Evolutionary conservation across 805 yeast genomes (phyloP).

Genomic region (Pichia phayaonensis): DNA sequence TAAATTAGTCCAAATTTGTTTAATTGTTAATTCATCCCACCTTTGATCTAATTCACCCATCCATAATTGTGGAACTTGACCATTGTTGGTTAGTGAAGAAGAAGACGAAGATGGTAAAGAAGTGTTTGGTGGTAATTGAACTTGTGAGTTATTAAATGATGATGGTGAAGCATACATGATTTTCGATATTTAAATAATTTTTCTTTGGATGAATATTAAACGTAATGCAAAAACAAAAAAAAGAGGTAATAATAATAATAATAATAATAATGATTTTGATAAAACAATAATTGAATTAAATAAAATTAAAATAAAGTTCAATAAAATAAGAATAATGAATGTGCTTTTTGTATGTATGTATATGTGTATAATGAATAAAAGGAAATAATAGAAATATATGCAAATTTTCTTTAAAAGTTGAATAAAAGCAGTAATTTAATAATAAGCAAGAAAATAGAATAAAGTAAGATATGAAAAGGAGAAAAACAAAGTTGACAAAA

Average conservation of each 20-base stretch:
- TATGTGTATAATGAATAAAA: background rate
- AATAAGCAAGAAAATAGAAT: background rate
- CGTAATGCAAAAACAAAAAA: background rate
- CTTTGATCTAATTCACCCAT: slow-evolving; percentile 88
- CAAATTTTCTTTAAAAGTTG: background rate
- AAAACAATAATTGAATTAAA: too few relatives aligned
- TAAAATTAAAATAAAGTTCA: too few relatives aligned
- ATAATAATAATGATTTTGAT: too few relatives aligned
- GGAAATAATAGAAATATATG: background rate
- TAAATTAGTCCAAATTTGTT: slow-evolving; percentile 54
- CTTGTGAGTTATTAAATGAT: background rate
- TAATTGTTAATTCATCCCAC: slow-evolving; percentile 69
- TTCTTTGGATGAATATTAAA: too few relatives aligned
- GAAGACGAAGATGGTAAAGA: slow-evolving; percentile 4
- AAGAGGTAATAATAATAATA: background rate
- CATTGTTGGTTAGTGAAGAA: slow-evolving; percentile 9
- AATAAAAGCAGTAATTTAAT: background rate
- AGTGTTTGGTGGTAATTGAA: background rate
- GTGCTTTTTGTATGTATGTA: background rate
- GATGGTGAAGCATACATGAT: background rate
- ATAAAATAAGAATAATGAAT: background rate
- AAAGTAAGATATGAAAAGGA: background rate
- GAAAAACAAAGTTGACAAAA: background rate
- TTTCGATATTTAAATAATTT: background rate
- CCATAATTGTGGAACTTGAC: slow-evolving; percentile 45